Percentiles rank a stretch among this genome's conserved stretches.
phyloP scores from a whole-genome alignment of 2,329 filamentous ascomycete genomes.

The Trichoderma guizhouense region DNA sequence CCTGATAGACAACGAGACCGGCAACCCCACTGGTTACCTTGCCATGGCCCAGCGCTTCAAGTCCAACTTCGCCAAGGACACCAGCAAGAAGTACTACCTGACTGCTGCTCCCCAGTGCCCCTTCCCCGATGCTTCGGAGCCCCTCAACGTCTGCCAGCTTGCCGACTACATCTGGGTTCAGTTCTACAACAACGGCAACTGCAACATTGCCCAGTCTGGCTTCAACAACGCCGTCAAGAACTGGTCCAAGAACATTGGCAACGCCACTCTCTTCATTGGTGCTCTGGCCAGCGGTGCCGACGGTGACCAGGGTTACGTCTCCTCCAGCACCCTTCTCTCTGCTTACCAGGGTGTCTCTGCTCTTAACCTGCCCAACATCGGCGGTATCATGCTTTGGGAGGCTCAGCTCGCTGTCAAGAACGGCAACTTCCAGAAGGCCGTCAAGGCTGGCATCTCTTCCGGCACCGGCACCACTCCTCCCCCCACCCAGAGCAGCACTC shows the following conservation, averaged over 20 bases:
- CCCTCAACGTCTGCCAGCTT: conserved; percentile 23
- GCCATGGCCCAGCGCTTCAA: conserved; percentile 57
- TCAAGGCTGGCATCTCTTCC: conserved; percentile 13
- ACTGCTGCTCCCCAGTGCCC: conserved; percentile 42
- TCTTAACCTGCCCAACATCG: conserved; percentile 55
- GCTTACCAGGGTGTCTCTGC: conserved; percentile 47
- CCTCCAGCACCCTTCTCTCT: conserved; percentile 39
- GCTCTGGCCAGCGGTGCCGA: conserved; percentile 53
- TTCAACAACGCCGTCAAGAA: conserved; percentile 60
- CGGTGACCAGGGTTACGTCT: conserved; percentile 50
- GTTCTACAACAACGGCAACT: conserved; percentile 66
- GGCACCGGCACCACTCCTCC: background rate
- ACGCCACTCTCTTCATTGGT: conserved; percentile 59
- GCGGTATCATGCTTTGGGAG: conserved; percentile 67
- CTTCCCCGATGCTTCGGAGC: conserved; percentile 56
- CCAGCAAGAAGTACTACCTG: conserved; percentile 20
- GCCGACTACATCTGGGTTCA: conserved; percentile 57
- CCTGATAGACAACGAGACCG: conserved; percentile 50
- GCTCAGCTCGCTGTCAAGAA: conserved; percentile 53
- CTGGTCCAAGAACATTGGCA: conserved; percentile 59
- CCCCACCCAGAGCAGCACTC: background rate
- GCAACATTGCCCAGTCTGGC: conserved; percentile 46
- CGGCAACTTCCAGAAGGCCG: conserved; percentile 39
- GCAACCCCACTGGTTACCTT: conserved; percentile 56
- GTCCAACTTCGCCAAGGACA: conserved; percentile 37